These are phyloP conservation scores for Sicyos baderoa DNA, from an alignment of 306 rosid genomes.

Conservation along the genomic window DNA sequence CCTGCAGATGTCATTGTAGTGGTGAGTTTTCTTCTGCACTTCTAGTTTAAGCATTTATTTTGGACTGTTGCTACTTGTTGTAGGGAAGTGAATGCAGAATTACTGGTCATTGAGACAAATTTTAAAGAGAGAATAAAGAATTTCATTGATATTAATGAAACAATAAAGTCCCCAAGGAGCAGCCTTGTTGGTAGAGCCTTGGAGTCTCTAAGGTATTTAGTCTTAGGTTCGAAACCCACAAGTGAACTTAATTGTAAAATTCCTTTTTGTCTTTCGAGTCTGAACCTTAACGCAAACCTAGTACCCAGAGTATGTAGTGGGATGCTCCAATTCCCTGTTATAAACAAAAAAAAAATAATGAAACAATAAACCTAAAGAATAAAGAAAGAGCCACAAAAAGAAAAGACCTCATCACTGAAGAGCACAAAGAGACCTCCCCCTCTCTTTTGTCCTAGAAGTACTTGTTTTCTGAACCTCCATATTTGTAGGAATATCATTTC, in stretches of 20 bases:
- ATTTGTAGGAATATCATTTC: not conserved
- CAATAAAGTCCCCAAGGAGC: no score
- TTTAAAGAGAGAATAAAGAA: not conserved
- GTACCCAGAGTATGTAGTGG: no score
- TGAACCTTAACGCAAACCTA: no score
- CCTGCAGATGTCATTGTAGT: conserved; percentile 59
- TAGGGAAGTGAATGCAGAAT: conserved; percentile 7
- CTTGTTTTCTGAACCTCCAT: not conserved
- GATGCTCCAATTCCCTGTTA: no score
- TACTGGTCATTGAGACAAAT: conserved; percentile 5
- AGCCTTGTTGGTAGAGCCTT: no score
- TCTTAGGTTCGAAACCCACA: no score
- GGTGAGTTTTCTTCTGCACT: conserved; percentile 50
- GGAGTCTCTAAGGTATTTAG: no score
- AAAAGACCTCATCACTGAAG: not conserved
- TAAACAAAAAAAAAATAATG: not conserved
- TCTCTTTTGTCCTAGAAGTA: not conserved
- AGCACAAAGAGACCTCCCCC: not conserved
- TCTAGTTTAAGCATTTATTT: conserved; percentile 16
- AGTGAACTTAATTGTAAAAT: no score
- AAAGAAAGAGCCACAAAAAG: not conserved
- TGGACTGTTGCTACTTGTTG: not conserved
- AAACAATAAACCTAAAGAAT: not conserved
- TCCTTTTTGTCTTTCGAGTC: no score
- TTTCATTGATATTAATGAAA: no score